phyloP scores from a whole-genome alignment of 208 protist species.

The Naegleria gruberi region DNA sequence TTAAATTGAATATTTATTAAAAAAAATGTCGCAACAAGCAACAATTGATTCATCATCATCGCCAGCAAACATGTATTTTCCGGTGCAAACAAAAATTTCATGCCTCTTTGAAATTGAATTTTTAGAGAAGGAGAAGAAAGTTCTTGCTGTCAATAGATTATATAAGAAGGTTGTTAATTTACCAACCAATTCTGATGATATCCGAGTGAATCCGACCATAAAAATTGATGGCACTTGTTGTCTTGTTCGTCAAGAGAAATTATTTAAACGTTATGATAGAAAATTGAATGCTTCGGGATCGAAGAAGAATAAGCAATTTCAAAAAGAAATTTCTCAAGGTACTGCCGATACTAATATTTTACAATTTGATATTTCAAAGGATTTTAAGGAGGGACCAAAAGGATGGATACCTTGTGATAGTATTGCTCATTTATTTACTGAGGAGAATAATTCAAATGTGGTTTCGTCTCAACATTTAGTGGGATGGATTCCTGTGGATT shows the following conservation, averaged over 20 bases:
- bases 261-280: not conserved
- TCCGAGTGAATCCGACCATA: not conserved
- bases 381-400: not conserved
- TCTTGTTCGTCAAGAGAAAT: not conserved
- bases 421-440: not conserved
- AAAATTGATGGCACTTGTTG: constrained; percentile 4
- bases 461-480: not conserved
- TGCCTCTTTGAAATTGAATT: not conserved
- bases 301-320: not conserved
- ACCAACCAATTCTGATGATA: not conserved
- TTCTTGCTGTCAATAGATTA: not conserved
- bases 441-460: not conserved
- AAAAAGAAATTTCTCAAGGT: not conserved
- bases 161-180: not conserved
- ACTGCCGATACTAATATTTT: not conserved
- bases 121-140: not conserved
- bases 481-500: not conserved
- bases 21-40: too few relatives aligned
- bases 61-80: not conserved
- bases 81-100: not conserved
- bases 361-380: not conserved
- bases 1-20: too few relatives aligned
- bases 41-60: too few relatives aligned
- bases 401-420: not conserved
- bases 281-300: not conserved